These are phyloP conservation scores for Thermomyces lanuginosus DNA, from an alignment of 2,329 filamentous ascomycete species.

Conservation along the genomic window DNA sequence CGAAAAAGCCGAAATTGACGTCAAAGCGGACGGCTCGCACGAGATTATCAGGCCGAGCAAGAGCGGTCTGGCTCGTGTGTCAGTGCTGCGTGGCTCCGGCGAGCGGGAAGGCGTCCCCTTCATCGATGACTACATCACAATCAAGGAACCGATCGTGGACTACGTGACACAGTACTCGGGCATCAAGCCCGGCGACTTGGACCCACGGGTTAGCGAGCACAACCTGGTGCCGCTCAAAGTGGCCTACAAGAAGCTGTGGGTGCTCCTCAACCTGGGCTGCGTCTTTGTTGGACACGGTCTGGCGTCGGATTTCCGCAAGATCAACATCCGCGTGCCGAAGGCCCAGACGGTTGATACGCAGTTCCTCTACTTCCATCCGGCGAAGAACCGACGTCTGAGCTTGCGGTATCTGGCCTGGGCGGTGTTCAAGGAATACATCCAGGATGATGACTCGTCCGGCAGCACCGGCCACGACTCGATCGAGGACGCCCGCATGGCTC, in stretches of 20 bases:
- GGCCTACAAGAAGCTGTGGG: constrained; percentile 96
- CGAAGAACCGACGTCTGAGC: constrained; percentile 69
- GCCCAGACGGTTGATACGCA: constrained; percentile 87
- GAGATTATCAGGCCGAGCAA: constrained; percentile 85
- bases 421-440: constrained; percentile 83
- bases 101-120: constrained; percentile 69
- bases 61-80: constrained; percentile 82
- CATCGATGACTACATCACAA: constrained; percentile 92
- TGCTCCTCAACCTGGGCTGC: constrained; percentile 84
- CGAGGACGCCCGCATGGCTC: constrained; percentile 80
- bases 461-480: constrained; percentile 64
- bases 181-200: constrained; percentile 71
- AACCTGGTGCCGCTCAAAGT: constrained; percentile 75
- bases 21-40: constrained; percentile 83
- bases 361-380: constrained; percentile 71
- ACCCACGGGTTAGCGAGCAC: constrained; percentile 60
- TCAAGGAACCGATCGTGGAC: constrained; percentile 81
- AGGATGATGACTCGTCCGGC: constrained; percentile 49
- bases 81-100: constrained; percentile 66
- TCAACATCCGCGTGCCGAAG: constrained; percentile 91
- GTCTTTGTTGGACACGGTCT: constrained; percentile 87
- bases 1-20: constrained; percentile 84
- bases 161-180: constrained; percentile 91
- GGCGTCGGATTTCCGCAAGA: constrained; percentile 89
- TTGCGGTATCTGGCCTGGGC: constrained; percentile 85